Base-by-base conservation (phyloP, 2,329 filamentous ascomycete genomes). In the Didymella sp. region DNA sequence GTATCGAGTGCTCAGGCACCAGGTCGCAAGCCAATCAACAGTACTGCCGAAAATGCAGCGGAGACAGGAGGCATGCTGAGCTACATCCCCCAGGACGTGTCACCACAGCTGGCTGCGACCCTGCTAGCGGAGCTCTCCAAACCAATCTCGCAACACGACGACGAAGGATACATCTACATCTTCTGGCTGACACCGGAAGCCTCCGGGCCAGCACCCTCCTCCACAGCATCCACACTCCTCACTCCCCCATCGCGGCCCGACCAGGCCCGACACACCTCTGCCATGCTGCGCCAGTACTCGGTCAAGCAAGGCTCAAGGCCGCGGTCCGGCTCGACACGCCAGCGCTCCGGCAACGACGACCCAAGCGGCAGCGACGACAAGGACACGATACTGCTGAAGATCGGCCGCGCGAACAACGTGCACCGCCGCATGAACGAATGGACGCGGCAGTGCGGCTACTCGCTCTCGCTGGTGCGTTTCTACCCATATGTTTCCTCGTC, bases 81-180 rank as follows among this genome's bases (percentile, higher is more conserved):
- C 3, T 82, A 92, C 58, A 92, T 97, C 38, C 92, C 91, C 0
- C 74, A 82, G 8, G 78, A 82, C 1, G 80, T 91, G 4, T 83
- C 88, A 2, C 87, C 90, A 1, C 80, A 89, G 64, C 89, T 87
- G 0, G 81, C 90, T 0, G 89, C 91, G 0, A 78, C 82, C 5
- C 82, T 98, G 3, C 83, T 94, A 58, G 81, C 88, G 2, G 93
- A 98, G 75, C 82, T 98, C 9, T 85, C 77, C 73, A 95, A 84
- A 80, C 92, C 82, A 1, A 85, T 93, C 42, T 92, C 91, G 0
- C 80, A 85, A 21, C 80, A 83, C 51, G 91, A 95, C 63, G 91
- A 96, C 66, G 72, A 73, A 45, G 95, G 95, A 33, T 99, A 95
- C 78, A 98, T 99, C 65, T 99, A 99, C 82, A 96, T 99, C 76